A percentile compares a stretch with the other conserved stretches of the same genome.
These are phyloP conservation scores for Solanum bukasovii DNA, from an alignment of 257 asterid species.

Conservation along the genomic window DNA sequence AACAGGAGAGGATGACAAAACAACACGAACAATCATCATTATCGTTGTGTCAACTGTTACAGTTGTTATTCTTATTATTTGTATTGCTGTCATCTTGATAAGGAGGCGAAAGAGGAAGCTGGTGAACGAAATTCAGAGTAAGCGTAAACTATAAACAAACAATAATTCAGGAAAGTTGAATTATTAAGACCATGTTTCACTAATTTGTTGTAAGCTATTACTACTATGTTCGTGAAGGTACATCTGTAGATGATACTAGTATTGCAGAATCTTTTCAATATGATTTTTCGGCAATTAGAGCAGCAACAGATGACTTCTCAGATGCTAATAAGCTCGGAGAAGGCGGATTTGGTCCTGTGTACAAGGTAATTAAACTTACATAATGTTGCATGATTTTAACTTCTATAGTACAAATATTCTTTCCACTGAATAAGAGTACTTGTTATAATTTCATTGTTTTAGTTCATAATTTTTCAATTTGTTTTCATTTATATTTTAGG, in stretches of 20 bases:
- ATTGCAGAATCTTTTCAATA: slow-evolving; percentile 9
- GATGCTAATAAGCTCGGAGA: slow-evolving; percentile 11
- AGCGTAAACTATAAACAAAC: neutral
- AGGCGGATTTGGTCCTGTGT: slow-evolving; percentile 20
- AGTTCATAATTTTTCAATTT: too few relatives aligned
- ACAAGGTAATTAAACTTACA: slow-evolving; percentile 7
- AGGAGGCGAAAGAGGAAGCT: neutral
- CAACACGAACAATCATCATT: neutral
- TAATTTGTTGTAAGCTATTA: neutral
- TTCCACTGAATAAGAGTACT: too few relatives aligned
- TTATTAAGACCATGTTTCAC: neutral
- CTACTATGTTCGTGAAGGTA: neutral
- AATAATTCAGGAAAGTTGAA: neutral
- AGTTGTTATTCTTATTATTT: neutral
- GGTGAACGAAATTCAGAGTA: neutral
- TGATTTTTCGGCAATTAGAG: slow-evolving; percentile 2
- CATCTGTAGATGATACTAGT: neutral
- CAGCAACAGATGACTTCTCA: slow-evolving; percentile 12
- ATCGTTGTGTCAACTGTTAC: neutral
- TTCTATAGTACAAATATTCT: neutral
- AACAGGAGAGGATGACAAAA: neutral
- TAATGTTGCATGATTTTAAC: neutral
- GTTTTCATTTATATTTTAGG: too few relatives aligned
- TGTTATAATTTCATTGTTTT: too few relatives aligned
- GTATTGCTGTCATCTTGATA: neutral